Percentiles rank a stretch among this genome's conserved stretches.
These are phyloP conservation scores for Breviolum minutum DNA, from an alignment of 73 alveolate genomes.

Conservation along the genomic window DNA sequence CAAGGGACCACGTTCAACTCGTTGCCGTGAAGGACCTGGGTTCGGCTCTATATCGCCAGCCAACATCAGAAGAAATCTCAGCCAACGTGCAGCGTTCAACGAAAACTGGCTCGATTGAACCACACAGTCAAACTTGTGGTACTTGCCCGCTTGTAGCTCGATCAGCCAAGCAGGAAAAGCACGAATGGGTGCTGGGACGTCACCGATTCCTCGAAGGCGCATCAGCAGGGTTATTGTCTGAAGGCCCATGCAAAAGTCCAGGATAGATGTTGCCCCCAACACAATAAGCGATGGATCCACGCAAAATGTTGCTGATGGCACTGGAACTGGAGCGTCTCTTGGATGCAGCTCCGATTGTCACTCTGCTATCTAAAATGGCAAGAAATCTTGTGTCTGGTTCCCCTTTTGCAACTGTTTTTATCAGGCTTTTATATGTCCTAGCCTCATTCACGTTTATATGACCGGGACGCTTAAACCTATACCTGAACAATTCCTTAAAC, in stretches of 20 bases:
- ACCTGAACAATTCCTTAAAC: background rate
- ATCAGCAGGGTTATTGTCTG: background rate
- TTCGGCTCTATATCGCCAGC: slow-evolving; percentile 12
- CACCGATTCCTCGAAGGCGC: background rate
- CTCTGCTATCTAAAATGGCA: slow-evolving; percentile 9
- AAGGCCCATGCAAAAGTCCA: background rate
- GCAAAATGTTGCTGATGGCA: background rate
- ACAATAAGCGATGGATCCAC: background rate
- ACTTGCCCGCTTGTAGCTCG: background rate
- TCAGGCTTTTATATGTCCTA: background rate
- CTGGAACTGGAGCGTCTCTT: background rate
- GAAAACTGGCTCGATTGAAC: background rate
- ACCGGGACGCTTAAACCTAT: background rate
- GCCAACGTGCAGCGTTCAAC: background rate
- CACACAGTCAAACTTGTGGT: background rate
- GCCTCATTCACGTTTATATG: background rate
- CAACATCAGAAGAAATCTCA: background rate
- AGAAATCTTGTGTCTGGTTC: background rate
- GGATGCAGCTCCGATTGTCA: background rate
- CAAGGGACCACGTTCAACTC: background rate
- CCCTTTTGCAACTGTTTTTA: background rate
- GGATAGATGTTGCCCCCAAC: slow-evolving; percentile 5
- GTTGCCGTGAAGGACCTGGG: background rate
- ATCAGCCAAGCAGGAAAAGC: background rate
- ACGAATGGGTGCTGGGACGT: background rate